Evolutionary conservation across 371 early-diverging fungal species (phyloP).

Genomic region (Mucor velutinosus): DNA sequence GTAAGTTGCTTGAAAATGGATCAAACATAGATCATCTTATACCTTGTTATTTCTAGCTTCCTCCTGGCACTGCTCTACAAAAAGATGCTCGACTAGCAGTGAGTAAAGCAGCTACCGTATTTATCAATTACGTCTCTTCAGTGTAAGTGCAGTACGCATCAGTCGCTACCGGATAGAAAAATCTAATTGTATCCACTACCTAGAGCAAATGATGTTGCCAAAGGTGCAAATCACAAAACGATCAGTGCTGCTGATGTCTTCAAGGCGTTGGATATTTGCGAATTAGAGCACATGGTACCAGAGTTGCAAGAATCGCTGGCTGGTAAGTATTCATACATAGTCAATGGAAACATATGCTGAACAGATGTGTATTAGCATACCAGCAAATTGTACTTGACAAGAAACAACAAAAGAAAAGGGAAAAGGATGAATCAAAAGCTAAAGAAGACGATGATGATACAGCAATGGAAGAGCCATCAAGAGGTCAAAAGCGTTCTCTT

Average conservation of each 20-base stretch:
- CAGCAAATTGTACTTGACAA: slow-evolving; percentile 32
- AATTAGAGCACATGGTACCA: slow-evolving; percentile 54
- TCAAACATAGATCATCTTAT: not conserved
- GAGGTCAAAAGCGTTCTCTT: slow-evolving; percentile 30
- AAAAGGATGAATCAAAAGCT: slow-evolving; percentile 24
- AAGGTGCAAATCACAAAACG: slow-evolving; percentile 52
- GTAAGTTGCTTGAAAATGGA: slow-evolving; percentile 30
- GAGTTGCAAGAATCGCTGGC: slow-evolving; percentile 35
- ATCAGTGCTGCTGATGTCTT: slow-evolving; percentile 55
- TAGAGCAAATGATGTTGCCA: slow-evolving; percentile 61
- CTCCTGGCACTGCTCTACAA: slow-evolving; percentile 61
- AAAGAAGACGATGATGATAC: slow-evolving; percentile 12
- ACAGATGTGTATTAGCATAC: slow-evolving; percentile 14
- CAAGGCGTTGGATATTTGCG: slow-evolving; percentile 59
- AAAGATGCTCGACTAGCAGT: slow-evolving; percentile 65
- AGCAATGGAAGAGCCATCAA: slow-evolving; percentile 10
- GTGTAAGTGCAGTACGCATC: slow-evolving; percentile 36
- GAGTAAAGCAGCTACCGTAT: slow-evolving; percentile 62
- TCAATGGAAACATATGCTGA: not conserved
- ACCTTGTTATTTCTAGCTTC: slow-evolving; percentile 44
- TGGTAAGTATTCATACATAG: slow-evolving; percentile 9
- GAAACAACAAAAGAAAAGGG: slow-evolving; percentile 32
- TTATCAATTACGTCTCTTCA: slow-evolving; percentile 64
- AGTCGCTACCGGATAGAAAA: too few species aligned
- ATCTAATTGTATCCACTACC: not conserved